Percentiles rank a stretch among this genome's conserved stretches.
phyloP scores from a whole-genome alignment of 495 filamentous ascomycete genomes.

The Mycothermus thermophilus region DNA sequence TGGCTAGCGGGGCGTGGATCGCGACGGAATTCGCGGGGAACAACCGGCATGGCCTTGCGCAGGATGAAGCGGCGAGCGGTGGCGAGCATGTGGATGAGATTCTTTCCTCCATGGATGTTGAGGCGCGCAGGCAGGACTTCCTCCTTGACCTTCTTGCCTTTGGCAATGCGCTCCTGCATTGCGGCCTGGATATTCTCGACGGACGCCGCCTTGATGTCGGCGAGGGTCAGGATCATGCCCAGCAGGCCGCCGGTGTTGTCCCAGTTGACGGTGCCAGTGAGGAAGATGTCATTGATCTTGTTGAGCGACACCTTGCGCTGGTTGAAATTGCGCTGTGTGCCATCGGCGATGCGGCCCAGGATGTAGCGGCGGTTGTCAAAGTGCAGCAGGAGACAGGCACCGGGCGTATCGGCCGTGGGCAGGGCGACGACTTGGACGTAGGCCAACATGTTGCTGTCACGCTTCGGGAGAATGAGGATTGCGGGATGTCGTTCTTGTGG shows the following conservation, averaged over 20 bases:
- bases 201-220: conserved; percentile 41
- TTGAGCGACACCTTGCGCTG: conserved; percentile 47
- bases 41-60: conserved; percentile 60
- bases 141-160: conserved; percentile 5
- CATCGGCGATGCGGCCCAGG: conserved; percentile 75
- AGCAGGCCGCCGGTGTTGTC: conserved; percentile 62
- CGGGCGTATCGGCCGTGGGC: conserved; percentile 84
- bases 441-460: conserved; percentile 48
- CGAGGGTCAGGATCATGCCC: conserved; percentile 69
- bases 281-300: conserved; percentile 59
- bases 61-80: conserved; percentile 83
- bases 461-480: background rate
- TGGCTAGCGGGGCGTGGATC: conserved; percentile 21
- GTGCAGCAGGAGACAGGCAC: conserved; percentile 58
- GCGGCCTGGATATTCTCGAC: conserved; percentile 11
- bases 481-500: background rate
- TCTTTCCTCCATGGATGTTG: conserved; percentile 63
- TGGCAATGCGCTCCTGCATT: conserved; percentile 18
- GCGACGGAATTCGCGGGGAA: conserved; percentile 46
- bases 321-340: conserved; percentile 60
- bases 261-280: conserved; percentile 69
- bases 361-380: conserved; percentile 73
- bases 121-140: conserved; percentile 30
- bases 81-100: conserved; percentile 64
- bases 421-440: conserved; percentile 59